Conservation (phyloP, 495 filamentous ascomycete genomes). For the Saxophila tyrrhenica region DNA sequence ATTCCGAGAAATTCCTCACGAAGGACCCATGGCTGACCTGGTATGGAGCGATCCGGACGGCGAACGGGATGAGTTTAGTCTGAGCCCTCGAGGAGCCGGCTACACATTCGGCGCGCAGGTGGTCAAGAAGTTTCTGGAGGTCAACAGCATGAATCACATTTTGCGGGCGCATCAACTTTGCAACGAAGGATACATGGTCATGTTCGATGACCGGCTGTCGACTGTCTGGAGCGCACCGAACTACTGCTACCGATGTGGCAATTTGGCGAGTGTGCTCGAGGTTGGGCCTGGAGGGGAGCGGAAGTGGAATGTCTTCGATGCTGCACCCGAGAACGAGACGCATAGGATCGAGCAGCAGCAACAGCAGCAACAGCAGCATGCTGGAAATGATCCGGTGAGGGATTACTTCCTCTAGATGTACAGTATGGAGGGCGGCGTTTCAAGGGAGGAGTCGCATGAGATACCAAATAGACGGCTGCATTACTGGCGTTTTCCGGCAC, state of each 20-base stretch:
- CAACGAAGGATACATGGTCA: conserved; percentile 90
- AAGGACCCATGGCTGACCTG: conserved; percentile 97
- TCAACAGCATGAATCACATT: conserved; percentile 95
- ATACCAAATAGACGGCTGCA: conserved; percentile 1
- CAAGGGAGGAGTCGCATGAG: too few relatives aligned
- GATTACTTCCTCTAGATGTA: conserved; percentile 17
- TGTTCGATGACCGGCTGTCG: conserved; percentile 87
- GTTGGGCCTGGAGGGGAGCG: conserved; percentile 84
- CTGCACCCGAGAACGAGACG: conserved; percentile 87
- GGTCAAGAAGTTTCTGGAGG: conserved; percentile 91
- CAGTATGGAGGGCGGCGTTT: background rate
- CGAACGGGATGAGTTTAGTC: conserved; percentile 89
- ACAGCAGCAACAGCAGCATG: conserved; percentile 38
- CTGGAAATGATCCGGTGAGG: conserved; percentile 16
- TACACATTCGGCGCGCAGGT: conserved; percentile 97
- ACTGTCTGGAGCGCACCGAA: conserved; percentile 98
- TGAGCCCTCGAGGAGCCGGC: conserved; percentile 85
- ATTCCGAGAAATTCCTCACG: conserved; percentile 94
- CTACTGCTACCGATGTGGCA: conserved; percentile 97
- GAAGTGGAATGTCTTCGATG: conserved; percentile 95
- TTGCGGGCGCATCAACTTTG: conserved; percentile 93
- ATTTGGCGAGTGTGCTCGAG: conserved; percentile 92
- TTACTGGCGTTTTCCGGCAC: too few relatives aligned
- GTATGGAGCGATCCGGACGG: conserved; percentile 97
- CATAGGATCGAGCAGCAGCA: conserved; percentile 61